Evolutionary conservation across 148 eudicot genomes (phyloP).

Genomic region (Oxyria digyna): DNA sequence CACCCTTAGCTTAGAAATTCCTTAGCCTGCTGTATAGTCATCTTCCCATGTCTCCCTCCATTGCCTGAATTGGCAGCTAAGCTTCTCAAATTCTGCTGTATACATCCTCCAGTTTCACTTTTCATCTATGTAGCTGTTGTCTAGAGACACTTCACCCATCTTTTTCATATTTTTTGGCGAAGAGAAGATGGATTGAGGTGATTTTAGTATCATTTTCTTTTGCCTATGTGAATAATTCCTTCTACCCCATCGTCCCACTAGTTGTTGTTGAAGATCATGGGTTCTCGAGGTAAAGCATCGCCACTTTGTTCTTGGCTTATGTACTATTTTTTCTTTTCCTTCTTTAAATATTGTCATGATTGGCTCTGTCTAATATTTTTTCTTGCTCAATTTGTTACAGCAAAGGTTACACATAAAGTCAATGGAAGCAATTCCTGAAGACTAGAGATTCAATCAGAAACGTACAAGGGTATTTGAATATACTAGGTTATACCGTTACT

Average conservation of each 20-base stretch:
- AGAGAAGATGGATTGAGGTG: slow-evolving; percentile 5
- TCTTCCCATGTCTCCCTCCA: neutral
- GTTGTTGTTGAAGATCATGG: neutral
- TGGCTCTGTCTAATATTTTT: neutral
- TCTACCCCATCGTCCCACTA: neutral
- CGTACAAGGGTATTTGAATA: neutral
- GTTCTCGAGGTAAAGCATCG: neutral
- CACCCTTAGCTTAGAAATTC: neutral
- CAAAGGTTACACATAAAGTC: neutral
- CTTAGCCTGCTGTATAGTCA: neutral
- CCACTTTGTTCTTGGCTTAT: neutral
- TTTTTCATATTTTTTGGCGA: slow-evolving; percentile 6
- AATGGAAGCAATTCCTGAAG: neutral
- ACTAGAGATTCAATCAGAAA: neutral
- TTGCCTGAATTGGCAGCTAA: slow-evolving; percentile 6
- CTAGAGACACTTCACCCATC: neutral
- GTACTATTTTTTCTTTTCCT: neutral
- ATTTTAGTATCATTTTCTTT: neutral
- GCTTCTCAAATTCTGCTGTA: neutral
- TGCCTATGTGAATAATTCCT: neutral
- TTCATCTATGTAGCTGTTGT: neutral
- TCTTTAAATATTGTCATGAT: neutral
- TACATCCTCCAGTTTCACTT: neutral
- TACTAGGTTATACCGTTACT: neutral
- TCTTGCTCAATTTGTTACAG: neutral